These are phyloP conservation scores for Pinus albicaulis DNA, from an alignment of 75 land plant species.

Conservation along the genomic window DNA sequence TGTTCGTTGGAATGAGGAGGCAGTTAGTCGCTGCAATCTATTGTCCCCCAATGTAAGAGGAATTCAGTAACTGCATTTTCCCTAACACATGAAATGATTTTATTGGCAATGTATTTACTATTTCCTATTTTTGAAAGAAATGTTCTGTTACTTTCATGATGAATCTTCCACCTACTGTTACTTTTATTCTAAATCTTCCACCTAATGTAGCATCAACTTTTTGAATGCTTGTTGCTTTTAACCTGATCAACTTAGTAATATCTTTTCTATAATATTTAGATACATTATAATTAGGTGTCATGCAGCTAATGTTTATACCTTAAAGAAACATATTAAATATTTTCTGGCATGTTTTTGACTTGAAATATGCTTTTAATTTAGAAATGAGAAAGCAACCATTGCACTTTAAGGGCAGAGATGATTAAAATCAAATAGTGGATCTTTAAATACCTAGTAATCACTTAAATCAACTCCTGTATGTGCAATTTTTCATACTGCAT, in stretches of 20 bases:
- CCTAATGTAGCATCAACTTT: not conserved
- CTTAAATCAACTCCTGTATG: not conserved
- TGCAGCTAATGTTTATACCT: not conserved
- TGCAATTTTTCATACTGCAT: not conserved
- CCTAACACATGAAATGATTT: not conserved
- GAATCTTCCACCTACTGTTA: not conserved
- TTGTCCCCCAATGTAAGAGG: conserved; percentile 78
- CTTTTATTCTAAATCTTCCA: not conserved
- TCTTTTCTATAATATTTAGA: not conserved
- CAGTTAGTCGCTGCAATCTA: conserved; percentile 84
- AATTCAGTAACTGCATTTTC: not conserved
- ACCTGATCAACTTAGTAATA: not conserved
- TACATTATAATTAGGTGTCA: not conserved
- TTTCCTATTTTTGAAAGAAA: not conserved
- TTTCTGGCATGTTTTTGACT: not conserved
- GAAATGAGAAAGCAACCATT: not conserved
- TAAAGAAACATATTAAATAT: not conserved
- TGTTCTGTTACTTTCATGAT: not conserved
- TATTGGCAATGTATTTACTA: not conserved
- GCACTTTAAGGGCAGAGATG: not conserved
- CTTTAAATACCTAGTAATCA: not conserved
- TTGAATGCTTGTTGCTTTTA: not conserved
- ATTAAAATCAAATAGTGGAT: not conserved
- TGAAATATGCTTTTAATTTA: not conserved
- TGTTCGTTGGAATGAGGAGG: conserved; percentile 99